Base-by-base conservation (phyloP, 306 rosid genomes). In the Cucurbita maxima region DNA sequence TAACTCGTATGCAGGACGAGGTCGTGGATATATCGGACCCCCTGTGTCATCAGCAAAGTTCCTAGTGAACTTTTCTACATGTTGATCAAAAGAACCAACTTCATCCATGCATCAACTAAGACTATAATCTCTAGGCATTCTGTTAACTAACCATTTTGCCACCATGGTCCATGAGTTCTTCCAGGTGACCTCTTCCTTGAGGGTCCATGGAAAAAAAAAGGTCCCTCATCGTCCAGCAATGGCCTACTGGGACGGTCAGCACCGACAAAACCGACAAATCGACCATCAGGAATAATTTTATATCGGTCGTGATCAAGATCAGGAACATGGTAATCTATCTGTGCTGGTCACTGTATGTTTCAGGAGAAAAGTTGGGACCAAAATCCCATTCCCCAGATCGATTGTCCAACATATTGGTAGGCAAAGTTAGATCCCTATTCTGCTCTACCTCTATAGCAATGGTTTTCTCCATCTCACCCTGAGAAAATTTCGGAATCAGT, bases 181-280 rank as follows among this genome's bases (percentile, higher is more conserved):
- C 87, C 85, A 8, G 95, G 91, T 67, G 97, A 89, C 54, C 85
- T 81, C 75, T 96, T 84, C 86, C 98, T 86, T 34, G 87, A 80
- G 72, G 87, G 82, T 18, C 89, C 80, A 60, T 80, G 87, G 16
- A 50, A 86, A 71, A 75, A 71, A 25, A 79, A 34, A 18, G 83
- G 82, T 53, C 87, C 84, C 51, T 81, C 93, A 77, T 86, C 90
- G 73, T 82, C 86, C 80, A 84, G 50, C 38, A 83, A 77, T 77
- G 83, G 85, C 85, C 96, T 84, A 34, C 92, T 87, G 72, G 88
- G 82, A 60, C 84, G 88, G 78, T 85, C 86, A 82, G 90, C 62
- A 76, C 86, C 87, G 74, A 82, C 85, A 83, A 86, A 90, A 76
- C 86, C 87, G 74, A 82, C 85, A 83, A 86, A 90, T 16, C 86